Base-by-base conservation (phyloP, 805 yeast species). In the Kuraishia molischiana region DNA sequence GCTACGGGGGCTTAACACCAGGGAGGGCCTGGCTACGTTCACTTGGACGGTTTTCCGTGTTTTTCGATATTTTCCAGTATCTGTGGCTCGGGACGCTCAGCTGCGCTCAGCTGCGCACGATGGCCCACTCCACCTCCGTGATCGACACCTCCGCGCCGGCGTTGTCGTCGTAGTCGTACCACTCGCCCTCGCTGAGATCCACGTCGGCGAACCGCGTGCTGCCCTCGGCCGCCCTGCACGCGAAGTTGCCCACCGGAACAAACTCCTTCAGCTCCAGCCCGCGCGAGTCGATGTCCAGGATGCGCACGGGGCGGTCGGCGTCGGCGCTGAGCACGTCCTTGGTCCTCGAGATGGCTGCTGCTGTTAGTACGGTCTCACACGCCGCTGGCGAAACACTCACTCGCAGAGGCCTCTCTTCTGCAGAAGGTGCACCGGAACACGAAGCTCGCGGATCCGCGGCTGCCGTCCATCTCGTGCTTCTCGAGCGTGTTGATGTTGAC, bases 121-220 rank as follows among this genome's bases (percentile, higher is more conserved):
- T 65, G 8, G 69, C 72, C 81, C 92, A 89, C 32, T 59, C 52
- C n/a, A 77, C 65, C 3, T 85, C 89, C 1, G 83, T 77, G 13
- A 92, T 71, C 18, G 89, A 75, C 15, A 87, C 96, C 57, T 90
- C 97, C 32, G 65, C 73, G 10, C 76, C 73, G 5, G 82, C 79
- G 46, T 77, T 74, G 40, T 92, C 97, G 55, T 92, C 97, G 53
- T 89, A 92, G 50, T 92, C 98, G 53, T 79, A 92, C 89, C 95
- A 89, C 53, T 92, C 97, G 38, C 74, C 77, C 19, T 85, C 95
- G 28, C 67, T 72, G 21, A 87, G 62, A 39, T 82, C 92, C 19
- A 86, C 71, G 21, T 82, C 85, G 4, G 52, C 51, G 50, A 83
- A 85, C 38, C 53, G 57, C 8, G 81, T 65, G 10, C 61, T 56